Evolutionary conservation across 2,329 filamentous ascomycete species (phyloP), one percentile per base, ranked within the genome.

Genomic region (Cercospora beticola): DNA sequence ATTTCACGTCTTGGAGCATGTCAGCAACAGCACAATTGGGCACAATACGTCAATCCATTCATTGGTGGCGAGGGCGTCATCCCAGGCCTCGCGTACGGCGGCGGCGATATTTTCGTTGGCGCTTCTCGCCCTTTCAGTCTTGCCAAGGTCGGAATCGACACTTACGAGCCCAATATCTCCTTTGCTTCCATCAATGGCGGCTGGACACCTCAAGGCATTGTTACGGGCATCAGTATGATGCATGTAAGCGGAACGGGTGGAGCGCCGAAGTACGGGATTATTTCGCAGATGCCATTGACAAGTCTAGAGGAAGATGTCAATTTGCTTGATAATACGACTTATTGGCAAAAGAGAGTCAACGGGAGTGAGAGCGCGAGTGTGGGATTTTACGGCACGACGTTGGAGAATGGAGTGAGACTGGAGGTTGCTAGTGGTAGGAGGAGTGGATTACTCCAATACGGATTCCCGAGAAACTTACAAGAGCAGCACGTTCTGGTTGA

Each of bases 161-260:
- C 81, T 2, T 75, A 74, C 57, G 77, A 77, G 56, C 67, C 72
- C n/a, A 76, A 77, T 52, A 59, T 76, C 6, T 73, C 73, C 3
- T 74, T 76, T 23, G 76, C 76, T n/a, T 81, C 82, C 43, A 74
- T 78, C 68, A 82, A 82, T 73, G 80, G 81, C 10, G 82, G 81
- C 0, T 83, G 82, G 70, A 75, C 75, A 14, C 76, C 77, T 2
- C 62, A 75, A 60, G 77, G 77, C 12, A 71, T 74, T 3, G 75
- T 71, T n/a, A 71, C 70, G 8, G 70, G 70, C 10, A 67, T 75
- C 26, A 67, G 62, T 40, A 82, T 90, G 84, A 86, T 90, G 74
- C 88, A 90, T 71, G 88, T 90, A 75, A 86, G 85, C 69, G 88
- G 89, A 3, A 92, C 89, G 0, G 89, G 89, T 7, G 89, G 89